Base-by-base conservation (phyloP, 1,139 yeast species). In the Diutina sp. region DNA sequence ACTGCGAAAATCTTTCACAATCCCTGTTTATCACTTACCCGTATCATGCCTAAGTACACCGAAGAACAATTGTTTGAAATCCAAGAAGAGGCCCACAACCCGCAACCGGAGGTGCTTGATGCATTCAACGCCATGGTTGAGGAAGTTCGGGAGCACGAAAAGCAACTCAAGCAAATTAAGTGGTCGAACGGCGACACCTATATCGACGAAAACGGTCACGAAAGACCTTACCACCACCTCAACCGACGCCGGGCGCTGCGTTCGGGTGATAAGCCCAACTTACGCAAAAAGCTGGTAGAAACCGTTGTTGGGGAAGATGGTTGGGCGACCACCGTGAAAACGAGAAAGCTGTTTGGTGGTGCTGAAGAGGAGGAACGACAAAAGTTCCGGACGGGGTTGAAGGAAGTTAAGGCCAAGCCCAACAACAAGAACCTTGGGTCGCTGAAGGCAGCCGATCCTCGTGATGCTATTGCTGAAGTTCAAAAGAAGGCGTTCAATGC, bases 371-470 rank as follows among this genome's bases (percentile, higher is more conserved):
- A 73, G 47, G 83, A 80, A 58, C 72, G 77, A 62, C 73, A 70
- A 56, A 75, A 73, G 58, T 79, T 80, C 66, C 76, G 79, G 64
- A 79, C 75, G 59, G 61, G 72, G 51, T 65, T 72, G 54, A 79
- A 74, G 55, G 66, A 74, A 38, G 65, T 79, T 59, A 83, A 76
- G 65, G 83, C 80, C 58, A 84, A 78, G 67, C 88, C 91, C 60
- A 85, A 83, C 70, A 84, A 83, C 69, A 85, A 85, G 70, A 84
- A 85, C 68, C 83, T 86, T 67, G 83, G 88, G 8, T 82, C 88
- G 30, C 82, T 87, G 50, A 85, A 83, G 70, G 85, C 90, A 30
- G 87, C 82, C 57, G 90, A 85, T 66, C 77, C 87, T 38, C 79
- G 86, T 66, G 91, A 86, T 65, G 78, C 84, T 57, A 76, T 80